These are phyloP conservation scores for Russula foetens DNA, from an alignment of 768 basidiomycete species.

Conservation along the genomic window DNA sequence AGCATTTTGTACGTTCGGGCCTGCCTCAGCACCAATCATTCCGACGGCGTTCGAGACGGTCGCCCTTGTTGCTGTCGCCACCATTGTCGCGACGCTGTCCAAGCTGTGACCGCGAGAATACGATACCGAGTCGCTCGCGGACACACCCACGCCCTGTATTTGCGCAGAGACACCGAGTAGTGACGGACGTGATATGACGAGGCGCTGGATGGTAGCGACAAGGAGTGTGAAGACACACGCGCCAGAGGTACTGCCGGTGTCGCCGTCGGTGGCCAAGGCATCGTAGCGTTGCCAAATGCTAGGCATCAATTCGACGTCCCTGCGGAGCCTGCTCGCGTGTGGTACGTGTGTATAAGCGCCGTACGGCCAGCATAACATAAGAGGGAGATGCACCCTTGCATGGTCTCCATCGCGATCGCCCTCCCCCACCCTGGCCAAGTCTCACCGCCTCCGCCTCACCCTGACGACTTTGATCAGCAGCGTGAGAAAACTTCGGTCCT, in stretches of 20 bases:
- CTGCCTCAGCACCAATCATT: slow-evolving; percentile 66
- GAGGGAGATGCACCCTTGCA: slow-evolving; percentile 6
- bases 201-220: slow-evolving; percentile 74
- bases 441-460: slow-evolving; percentile 2
- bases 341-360: no score
- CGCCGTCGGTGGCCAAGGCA: slow-evolving; percentile 32
- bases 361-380: background rate
- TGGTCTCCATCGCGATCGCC: slow-evolving; percentile 19
- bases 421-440: slow-evolving; percentile 17
- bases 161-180: slow-evolving; percentile 73
- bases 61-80: slow-evolving; percentile 74
- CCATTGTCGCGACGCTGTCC: slow-evolving; percentile 69
- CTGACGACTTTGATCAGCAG: slow-evolving; percentile 7
- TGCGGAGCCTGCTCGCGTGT: slow-evolving; percentile 6
- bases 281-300: slow-evolving; percentile 18
- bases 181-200: slow-evolving; percentile 83
- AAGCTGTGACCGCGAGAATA: slow-evolving; percentile 50
- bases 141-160: slow-evolving; percentile 73
- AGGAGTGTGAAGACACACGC: slow-evolving; percentile 71
- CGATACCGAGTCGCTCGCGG: slow-evolving; percentile 29
- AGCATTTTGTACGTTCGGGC: slow-evolving; percentile 63
- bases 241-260: slow-evolving; percentile 48
- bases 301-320: slow-evolving; percentile 18
- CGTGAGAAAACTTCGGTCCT: slow-evolving; percentile 48
- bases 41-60: slow-evolving; percentile 80